Evolutionary conservation across 768 basidiomycete genomes (phyloP).

Genomic region (Lentinula sp.): DNA sequence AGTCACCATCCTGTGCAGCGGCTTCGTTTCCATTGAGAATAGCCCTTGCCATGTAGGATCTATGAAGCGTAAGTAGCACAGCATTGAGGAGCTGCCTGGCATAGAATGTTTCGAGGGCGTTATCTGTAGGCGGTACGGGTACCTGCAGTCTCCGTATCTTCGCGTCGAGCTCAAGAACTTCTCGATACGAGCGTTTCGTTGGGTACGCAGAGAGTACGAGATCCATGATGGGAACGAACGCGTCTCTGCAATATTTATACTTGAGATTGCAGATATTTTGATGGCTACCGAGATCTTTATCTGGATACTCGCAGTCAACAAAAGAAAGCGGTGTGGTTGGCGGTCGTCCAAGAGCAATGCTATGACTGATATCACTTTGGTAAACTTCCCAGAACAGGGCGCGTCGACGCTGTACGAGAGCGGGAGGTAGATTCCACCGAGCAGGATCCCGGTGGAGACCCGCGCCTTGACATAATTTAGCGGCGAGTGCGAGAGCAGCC

Average conservation of each 20-base stretch:
- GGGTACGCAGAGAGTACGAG: not conserved
- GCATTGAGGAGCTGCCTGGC: not conserved
- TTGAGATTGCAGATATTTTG: not conserved
- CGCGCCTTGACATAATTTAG: slow-evolving; percentile 53
- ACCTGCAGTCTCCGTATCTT: not conserved
- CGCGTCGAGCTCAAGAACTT: not conserved
- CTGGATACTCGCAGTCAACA: slow-evolving; percentile 4
- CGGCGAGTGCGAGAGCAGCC: slow-evolving; percentile 47
- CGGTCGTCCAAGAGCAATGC: slow-evolving; percentile 3
- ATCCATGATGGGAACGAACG: slow-evolving; percentile 3
- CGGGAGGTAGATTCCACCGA: slow-evolving; percentile 1
- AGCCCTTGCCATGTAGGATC: slow-evolving; percentile 1
- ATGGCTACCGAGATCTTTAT: not conserved
- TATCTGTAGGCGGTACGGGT: not conserved
- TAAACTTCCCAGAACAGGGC: slow-evolving; percentile 3
- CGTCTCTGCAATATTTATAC: not conserved
- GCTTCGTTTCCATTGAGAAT: not conserved
- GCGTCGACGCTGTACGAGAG: slow-evolving; percentile 3
- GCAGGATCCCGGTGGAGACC: slow-evolving; percentile 12
- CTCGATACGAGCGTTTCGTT: not conserved
- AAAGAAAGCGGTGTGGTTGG: not conserved
- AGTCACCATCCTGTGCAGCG: not conserved
- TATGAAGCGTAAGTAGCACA: not conserved
- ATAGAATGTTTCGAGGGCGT: not conserved
- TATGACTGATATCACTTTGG: slow-evolving; percentile 3